Base-by-base conservation (phyloP, 345 rosid genomes). In the Gossypium ekmanianum region DNA sequence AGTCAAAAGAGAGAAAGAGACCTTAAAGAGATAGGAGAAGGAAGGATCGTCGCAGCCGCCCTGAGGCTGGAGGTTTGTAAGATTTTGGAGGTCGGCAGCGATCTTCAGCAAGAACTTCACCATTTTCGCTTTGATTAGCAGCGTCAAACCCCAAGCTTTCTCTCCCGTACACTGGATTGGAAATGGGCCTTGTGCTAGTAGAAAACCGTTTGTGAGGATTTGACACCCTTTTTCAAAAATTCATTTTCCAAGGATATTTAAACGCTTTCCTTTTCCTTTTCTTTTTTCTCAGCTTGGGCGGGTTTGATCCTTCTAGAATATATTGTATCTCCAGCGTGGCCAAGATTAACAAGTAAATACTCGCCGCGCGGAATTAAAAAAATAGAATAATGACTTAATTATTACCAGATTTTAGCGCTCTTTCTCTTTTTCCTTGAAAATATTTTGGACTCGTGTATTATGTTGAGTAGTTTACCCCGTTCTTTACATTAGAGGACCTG, bases 1-100 rank as follows among this genome's bases (percentile, higher is more conserved):
- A 44, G 11, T 6, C 41, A 17, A 10, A 70, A 16, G 51, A 55
- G 76, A 45, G 74, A 18, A 12, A 44, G 17, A 51, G 29, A 92
- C 98, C 94, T 92, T 92, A 91, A 94, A 90, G 80, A 92, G 77
- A 82, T 82, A 94, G 78, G 89, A 77, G 88, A 94, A 94, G 77
- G 78, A 57, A 50, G 92, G 77, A 83, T 90, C 97, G 68, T 94
- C 93, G 79, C 93, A 89, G 81, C 97, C 93, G 64, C 87, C 93
- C 14, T 85, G 86, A 39, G 97, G 98, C 76, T 92, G 90, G 72
- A 94, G 92, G 63, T 81, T 78, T 16, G 97, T 85, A 75, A 94
- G 87, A 76, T 85, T 94, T 83, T 92, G 92, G 57, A 94, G 89
- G 45, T 92, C 93, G 68, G 93, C 94, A 47, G 86, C 79, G 76